Evolutionary conservation across 2,329 filamentous ascomycete species (phyloP).

Genomic region (Phialocephala subalpina): DNA sequence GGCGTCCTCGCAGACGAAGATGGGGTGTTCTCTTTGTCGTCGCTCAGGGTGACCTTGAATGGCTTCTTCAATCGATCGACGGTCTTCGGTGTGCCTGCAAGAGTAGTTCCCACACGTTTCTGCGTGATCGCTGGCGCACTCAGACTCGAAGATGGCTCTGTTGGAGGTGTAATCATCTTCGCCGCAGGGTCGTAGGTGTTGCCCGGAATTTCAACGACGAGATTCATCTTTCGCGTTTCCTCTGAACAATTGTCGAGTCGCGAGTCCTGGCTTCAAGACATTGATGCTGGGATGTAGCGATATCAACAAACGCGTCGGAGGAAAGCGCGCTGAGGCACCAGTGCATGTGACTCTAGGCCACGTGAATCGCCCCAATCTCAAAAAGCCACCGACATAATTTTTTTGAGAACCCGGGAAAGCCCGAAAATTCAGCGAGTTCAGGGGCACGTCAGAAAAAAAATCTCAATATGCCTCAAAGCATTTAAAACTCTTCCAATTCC

Average conservation of each 20-base stretch:
- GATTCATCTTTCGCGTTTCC: not conserved
- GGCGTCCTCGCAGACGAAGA: slow-evolving; percentile 27
- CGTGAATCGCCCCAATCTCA: not conserved
- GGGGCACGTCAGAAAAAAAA: slow-evolving; percentile 8
- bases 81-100: slow-evolving; percentile 61
- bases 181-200: not conserved
- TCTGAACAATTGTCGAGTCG: not conserved
- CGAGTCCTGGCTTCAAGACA: not conserved
- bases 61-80: slow-evolving; percentile 79
- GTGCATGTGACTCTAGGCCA: slow-evolving; percentile 5
- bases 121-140: slow-evolving; percentile 26
- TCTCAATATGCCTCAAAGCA: not conserved
- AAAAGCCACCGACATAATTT: not conserved
- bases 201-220: not conserved
- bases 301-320: slow-evolving; percentile 22
- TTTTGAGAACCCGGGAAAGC: not conserved
- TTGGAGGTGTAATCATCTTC: slow-evolving; percentile 41
- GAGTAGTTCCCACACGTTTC: slow-evolving; percentile 31
- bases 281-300: slow-evolving; percentile 14
- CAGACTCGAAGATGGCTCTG: slow-evolving; percentile 26
- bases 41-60: slow-evolving; percentile 66
- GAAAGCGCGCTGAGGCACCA: slow-evolving; percentile 9
- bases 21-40: slow-evolving; percentile 51
- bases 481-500: not conserved
- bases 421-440: not conserved